Percentiles rank a stretch among this genome's conserved stretches.
phyloP scores from a whole-genome alignment of 495 filamentous ascomycete genomes.

The Penicillium verhagenii region DNA sequence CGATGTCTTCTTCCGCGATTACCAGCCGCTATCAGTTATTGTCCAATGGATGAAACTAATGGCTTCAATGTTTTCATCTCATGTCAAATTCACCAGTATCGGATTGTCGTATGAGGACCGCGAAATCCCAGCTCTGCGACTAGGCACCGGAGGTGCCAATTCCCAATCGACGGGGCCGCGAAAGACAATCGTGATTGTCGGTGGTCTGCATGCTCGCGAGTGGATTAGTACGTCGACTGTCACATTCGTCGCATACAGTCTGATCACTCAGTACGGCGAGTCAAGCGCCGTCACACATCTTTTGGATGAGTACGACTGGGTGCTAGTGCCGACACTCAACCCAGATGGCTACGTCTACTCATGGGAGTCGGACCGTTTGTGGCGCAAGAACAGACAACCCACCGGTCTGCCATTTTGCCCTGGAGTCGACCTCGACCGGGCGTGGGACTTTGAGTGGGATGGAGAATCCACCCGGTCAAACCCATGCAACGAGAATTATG shows the following conservation, averaged over 20 bases:
- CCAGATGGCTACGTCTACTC: slow-evolving; percentile 93
- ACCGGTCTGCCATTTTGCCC: slow-evolving; percentile 81
- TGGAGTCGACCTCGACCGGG: slow-evolving; percentile 85
- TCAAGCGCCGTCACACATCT: slow-evolving; percentile 65
- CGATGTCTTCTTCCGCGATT: slow-evolving; percentile 84
- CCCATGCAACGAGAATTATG: slow-evolving; percentile 90
- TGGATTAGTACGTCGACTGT: slow-evolving; percentile 95
- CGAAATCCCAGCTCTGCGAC: slow-evolving; percentile 75
- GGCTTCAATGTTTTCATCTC: slow-evolving; percentile 80
- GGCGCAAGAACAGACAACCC: slow-evolving; percentile 91
- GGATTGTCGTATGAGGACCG: slow-evolving; percentile 83
- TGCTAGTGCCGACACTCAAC: slow-evolving; percentile 88
- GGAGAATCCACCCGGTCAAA: slow-evolving; percentile 63
- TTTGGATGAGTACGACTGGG: slow-evolving; percentile 77
- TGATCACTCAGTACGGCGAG: slow-evolving; percentile 79
- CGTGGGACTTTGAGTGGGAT: slow-evolving; percentile 84
- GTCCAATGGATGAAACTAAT: slow-evolving; percentile 86
- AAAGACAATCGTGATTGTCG: slow-evolving; percentile 79
- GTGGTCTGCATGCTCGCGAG: slow-evolving; percentile 87
- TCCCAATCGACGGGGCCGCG: slow-evolving; percentile 43
- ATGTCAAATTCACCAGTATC: slow-evolving; percentile 70
- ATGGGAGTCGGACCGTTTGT: slow-evolving; percentile 87
- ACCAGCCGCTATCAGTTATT: slow-evolving; percentile 79
- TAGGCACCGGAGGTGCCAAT: slow-evolving; percentile 61
- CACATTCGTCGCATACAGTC: slow-evolving; percentile 85